Base-by-base conservation (phyloP, 768 basidiomycete species). In the Pleurotus tuber-regium region DNA sequence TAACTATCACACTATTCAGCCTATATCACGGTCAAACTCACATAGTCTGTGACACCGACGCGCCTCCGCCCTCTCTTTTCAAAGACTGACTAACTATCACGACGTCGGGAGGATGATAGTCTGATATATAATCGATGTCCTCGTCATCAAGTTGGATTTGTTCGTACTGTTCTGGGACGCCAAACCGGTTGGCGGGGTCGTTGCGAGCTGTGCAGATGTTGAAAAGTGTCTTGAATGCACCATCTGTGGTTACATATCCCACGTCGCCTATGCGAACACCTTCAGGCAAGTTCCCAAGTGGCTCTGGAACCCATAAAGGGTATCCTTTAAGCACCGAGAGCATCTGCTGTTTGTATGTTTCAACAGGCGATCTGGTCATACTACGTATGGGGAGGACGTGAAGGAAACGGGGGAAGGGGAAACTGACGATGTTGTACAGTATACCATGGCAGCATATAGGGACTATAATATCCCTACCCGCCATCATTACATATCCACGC, bases 91-190 rank as follows among this genome's bases (percentile, higher is more conserved):
- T 14, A n/a, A n/a, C n/a, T n/a, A n/a, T n/a, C n/a, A n/a, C n/a
- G n/a, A n/a, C n/a, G n/a, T n/a, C n/a, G n/a, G n/a, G n/a, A n/a
- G n/a, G n/a, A n/a, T n/a, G n/a, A n/a, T n/a, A n/a, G n/a, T n/a
- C n/a, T n/a, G 8, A 8, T 31, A 14, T 31, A 31, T 14, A 14
- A 7, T 31, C 30, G 14, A 8, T 7, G 30, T 14, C 14, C 8
- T 8, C 30, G 30, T 31, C 30, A 14, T 31, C 14, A 14, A 31
- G 30, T 7, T 8, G 8, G 4, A 56, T 41, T 9, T 42, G 51
- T n/a, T 53, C 48, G 28, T 53, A 56, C 10, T 40, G 44, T 1
- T 56, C 55, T 12, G 55, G 55, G 4, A 56, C 39, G n/a, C n/a
- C n/a, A n/a, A n/a, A n/a, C n/a, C n/a, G n/a, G n/a, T n/a, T n/a